phyloP scores from a whole-genome alignment of 2,329 filamentous ascomycete species.

The Beauveria caledonica region DNA sequence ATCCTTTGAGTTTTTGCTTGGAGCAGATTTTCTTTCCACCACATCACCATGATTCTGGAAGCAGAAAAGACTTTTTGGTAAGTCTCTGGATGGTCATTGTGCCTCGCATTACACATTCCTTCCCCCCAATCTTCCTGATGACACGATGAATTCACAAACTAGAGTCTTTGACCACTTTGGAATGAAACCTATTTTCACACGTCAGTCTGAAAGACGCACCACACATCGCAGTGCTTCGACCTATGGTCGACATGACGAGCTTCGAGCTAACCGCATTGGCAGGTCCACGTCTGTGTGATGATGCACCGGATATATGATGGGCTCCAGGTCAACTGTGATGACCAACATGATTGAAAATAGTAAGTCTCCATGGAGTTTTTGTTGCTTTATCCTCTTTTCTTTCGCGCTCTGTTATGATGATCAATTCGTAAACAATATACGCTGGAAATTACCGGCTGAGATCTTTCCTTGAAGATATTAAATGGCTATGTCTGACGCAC shows the following conservation, averaged over 20 bases:
- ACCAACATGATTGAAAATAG: conserved; percentile 17
- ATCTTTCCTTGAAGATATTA: conserved; percentile 67
- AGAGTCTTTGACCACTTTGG: conserved; percentile 89
- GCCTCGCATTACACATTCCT: conserved; percentile 11
- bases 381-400: neutral
- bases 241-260: neutral
- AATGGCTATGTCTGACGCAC: conserved; percentile 77
- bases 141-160: conserved; percentile 82
- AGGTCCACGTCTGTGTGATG: neutral
- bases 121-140: conserved; percentile 51
- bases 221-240: neutral
- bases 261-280: conserved; percentile 2
- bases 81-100: conserved; percentile 9
- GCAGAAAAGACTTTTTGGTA: conserved; percentile 21
- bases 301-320: neutral
- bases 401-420: conserved; percentile 39
- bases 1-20: conserved; percentile 19
- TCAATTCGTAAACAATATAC: conserved; percentile 59
- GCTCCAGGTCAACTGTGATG: neutral
- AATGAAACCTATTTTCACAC: conserved; percentile 81
- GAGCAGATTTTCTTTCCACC: conserved; percentile 17
- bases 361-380: conserved; percentile 18
- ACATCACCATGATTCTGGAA: conserved; percentile 9
- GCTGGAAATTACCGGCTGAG: conserved; percentile 97
- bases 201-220: conserved; percentile 70